Evolutionary conservation across 805 yeast species (phyloP), one percentile per base, ranked within the genome.

Genomic region (Barnettozyma wickerhamii): DNA sequence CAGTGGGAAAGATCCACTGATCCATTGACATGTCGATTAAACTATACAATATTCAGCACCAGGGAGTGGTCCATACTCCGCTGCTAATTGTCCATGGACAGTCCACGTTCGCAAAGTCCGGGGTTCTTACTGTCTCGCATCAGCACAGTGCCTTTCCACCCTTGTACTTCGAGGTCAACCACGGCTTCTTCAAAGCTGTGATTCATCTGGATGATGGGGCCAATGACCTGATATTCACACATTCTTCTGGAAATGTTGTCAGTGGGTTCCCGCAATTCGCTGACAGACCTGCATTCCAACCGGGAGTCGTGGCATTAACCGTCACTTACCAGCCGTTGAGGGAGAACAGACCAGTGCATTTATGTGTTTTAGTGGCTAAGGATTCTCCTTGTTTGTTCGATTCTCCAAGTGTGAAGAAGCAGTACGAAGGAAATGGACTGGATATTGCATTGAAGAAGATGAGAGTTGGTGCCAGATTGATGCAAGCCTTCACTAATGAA

Each of bases 401-500:
- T 52, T 74, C 86, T 48, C 89, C 95, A 1, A 44, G 57, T 3
- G 69, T 73, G 48, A 72, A 68, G 38, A 47, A 53, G 6, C 49
- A 57, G 18, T 59, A 68, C 24, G 93, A 85, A 49, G 82, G 81
- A 2, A 80, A 85, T 46, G 76, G 70, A 12, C 51, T 90, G 18
- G 79, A 79, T n/a, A 58, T 80, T 5, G 96, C 96, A 1, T 65
- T 84, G 15, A 69, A 67, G 48, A 87, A 87, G 57, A 58, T 91
- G 48, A 76, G 93, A 52, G 76, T 88, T 45, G 96, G 86, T 4
- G 95, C 84, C 5, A 71, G 95, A 51, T 61, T 90, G 61, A 86
- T 87, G 95, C 91, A 87, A 53, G 95, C 96, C 1, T 89, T 75
- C 60, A 90, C 97, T 0, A 80, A 79, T 51, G 97, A 90, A 51